A percentile compares a stretch with the other conserved stretches of the same genome.
phyloP scores from a whole-genome alignment of 1,284 basidiomycete genomes.

The Apiotrichum akiyoshidainum region DNA sequence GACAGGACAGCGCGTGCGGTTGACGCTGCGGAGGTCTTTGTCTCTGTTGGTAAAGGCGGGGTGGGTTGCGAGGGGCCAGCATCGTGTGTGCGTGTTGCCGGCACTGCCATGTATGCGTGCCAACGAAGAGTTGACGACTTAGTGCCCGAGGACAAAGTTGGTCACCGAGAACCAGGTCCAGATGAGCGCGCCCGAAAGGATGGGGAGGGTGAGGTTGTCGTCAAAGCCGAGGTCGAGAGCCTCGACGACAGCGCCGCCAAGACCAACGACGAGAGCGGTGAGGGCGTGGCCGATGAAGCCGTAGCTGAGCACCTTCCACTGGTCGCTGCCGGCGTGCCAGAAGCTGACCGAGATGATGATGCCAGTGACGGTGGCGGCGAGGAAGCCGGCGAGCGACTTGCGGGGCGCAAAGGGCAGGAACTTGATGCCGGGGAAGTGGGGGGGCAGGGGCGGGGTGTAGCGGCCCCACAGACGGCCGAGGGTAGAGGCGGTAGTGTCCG shows the following conservation, averaged over 20 bases:
- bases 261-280: slow-evolving; percentile 64
- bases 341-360: slow-evolving; percentile 69
- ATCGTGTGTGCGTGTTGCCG: no score
- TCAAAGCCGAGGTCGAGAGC: slow-evolving; percentile 85
- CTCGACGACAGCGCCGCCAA: slow-evolving; percentile 78
- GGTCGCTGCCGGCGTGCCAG: slow-evolving; percentile 62
- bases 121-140: neutral
- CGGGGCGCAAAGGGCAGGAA: slow-evolving; percentile 44
- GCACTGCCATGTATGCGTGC: neutral
- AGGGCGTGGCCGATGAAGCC: slow-evolving; percentile 55
- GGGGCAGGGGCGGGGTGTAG: slow-evolving; percentile 70
- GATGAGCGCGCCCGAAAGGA: slow-evolving; percentile 79
- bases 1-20: neutral
- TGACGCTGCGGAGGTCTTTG: neutral
- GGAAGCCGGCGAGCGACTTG: slow-evolving; percentile 75
- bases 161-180: slow-evolving; percentile 54
- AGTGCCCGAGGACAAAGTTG: slow-evolving; percentile 27
- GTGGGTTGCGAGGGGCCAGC: no score
- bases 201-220: slow-evolving; percentile 90
- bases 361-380: slow-evolving; percentile 76
- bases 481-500: slow-evolving; percentile 91
- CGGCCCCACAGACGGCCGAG: slow-evolving; percentile 81
- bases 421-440: slow-evolving; percentile 50
- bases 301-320: slow-evolving; percentile 49
- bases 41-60: no score